These are phyloP conservation scores for Mollisiaceae sp. DNA, from an alignment of 2,329 filamentous ascomycete species.

Conservation along the genomic window DNA sequence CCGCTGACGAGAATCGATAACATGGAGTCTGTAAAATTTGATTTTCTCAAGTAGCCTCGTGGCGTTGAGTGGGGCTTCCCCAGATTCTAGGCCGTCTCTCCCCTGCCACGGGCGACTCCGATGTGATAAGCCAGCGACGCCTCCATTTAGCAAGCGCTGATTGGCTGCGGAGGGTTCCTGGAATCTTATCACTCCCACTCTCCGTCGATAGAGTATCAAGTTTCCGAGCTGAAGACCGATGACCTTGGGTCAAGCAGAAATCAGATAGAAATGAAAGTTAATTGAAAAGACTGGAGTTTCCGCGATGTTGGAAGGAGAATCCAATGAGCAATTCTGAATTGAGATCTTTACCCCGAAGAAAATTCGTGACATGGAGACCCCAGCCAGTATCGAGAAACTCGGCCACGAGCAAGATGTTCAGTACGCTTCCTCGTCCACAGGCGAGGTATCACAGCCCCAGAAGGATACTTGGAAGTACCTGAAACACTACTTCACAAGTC, in stretches of 20 bases:
- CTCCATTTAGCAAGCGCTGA: conserved; percentile 22
- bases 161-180: conserved; percentile 29
- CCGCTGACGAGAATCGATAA: conserved; percentile 5
- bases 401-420: conserved; percentile 28
- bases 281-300: conserved; percentile 15
- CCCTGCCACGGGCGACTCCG: conserved; percentile 26
- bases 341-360: not conserved
- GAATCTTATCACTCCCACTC: conserved; percentile 31
- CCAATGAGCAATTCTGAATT: not conserved
- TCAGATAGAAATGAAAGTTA: conserved; percentile 18
- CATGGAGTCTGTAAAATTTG: not conserved
- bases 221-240: not conserved
- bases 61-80: conserved; percentile 16
- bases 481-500: conserved; percentile 44
- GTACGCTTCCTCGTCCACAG: conserved; percentile 29
- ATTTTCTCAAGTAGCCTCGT: not conserved
- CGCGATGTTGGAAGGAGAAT: conserved; percentile 6
- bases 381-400: conserved; percentile 28
- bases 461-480: conserved; percentile 32
- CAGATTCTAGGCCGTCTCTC: conserved; percentile 17
- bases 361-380: conserved; percentile 24
- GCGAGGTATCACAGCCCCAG: conserved; percentile 11
- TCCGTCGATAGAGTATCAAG: conserved; percentile 2
- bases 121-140: conserved; percentile 26
- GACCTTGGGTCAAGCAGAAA: not conserved